Percentiles rank a stretch among this genome's conserved stretches.
Conservation (phyloP, 495 filamentous ascomycete genomes). For the Penicillium cataractarum region DNA sequence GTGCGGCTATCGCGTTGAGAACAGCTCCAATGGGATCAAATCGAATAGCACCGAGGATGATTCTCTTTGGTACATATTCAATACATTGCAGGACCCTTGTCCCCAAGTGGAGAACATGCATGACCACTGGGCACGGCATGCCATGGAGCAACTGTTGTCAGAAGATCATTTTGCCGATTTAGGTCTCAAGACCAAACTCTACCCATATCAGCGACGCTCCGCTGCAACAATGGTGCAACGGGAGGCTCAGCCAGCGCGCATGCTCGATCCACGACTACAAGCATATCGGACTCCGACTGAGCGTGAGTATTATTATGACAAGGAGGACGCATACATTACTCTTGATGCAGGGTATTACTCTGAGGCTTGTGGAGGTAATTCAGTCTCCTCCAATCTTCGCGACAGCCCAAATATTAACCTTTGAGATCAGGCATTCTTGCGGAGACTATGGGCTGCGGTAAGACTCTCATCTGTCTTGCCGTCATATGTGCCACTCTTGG, state of each 20-base stretch:
- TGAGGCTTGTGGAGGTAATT: slow-evolving; percentile 67
- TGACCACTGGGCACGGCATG: slow-evolving; percentile 58
- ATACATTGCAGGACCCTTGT: slow-evolving; percentile 73
- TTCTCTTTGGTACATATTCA: slow-evolving; percentile 84
- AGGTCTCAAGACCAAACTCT: slow-evolving; percentile 69
- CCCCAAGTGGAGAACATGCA: slow-evolving; percentile 56
- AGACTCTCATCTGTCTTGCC: slow-evolving; percentile 86
- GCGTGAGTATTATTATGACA: slow-evolving; percentile 70
- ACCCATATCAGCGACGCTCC: slow-evolving; percentile 79
- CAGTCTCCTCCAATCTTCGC: neutral
- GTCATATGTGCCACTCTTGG: slow-evolving; percentile 79
- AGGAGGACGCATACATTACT: slow-evolving; percentile 62
- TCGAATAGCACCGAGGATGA: slow-evolving; percentile 45
- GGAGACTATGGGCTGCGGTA: slow-evolving; percentile 75
- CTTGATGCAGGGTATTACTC: slow-evolving; percentile 72
- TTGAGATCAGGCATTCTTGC: slow-evolving; percentile 42
- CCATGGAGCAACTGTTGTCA: slow-evolving; percentile 64
- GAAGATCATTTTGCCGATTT: slow-evolving; percentile 43
- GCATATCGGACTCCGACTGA: slow-evolving; percentile 60
- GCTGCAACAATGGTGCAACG: slow-evolving; percentile 86
- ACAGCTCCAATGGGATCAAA: slow-evolving; percentile 10
- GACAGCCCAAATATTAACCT: neutral
- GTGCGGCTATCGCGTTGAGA: slow-evolving; percentile 44
- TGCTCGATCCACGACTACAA: slow-evolving; percentile 75
- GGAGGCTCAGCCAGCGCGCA: slow-evolving; percentile 65